phyloP scores from a whole-genome alignment of 805 yeast genomes.

The Barnettozyma wickerhamii region DNA sequence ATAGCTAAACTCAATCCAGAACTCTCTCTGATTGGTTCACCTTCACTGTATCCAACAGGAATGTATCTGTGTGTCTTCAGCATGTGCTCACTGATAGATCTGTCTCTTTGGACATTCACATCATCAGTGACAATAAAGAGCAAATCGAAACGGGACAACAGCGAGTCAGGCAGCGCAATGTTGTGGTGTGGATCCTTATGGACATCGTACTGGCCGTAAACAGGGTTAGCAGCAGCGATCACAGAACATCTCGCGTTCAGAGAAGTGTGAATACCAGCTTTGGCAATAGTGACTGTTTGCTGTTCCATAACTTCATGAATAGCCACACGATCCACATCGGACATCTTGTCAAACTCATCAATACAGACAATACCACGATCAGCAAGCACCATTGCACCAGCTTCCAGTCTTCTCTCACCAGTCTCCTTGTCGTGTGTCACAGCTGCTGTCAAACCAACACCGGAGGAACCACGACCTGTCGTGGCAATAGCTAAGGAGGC shows the following conservation, averaged over 20 bases:
- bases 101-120: constrained; percentile 76
- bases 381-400: constrained; percentile 99
- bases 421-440: constrained; percentile 96
- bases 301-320: constrained; percentile 99
- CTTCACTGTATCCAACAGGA: constrained; percentile 85
- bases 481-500: constrained; percentile 96
- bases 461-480: constrained; percentile 99
- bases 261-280: constrained; percentile 97
- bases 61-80: constrained; percentile 87
- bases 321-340: constrained; percentile 93
- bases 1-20: constrained; percentile 70
- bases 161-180: constrained; percentile 94
- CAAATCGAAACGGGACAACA: constrained; percentile 94
- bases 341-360: constrained; percentile 98
- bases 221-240: constrained; percentile 97
- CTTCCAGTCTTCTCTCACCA: constrained; percentile 93
- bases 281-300: constrained; percentile 96
- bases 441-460: constrained; percentile 99
- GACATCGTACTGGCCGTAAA: constrained; percentile 93
- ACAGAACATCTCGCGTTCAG: constrained; percentile 96
- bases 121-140: constrained; percentile 95
- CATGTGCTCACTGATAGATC: constrained; percentile 90
- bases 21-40: constrained; percentile 87
- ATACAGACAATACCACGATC: constrained; percentile 97
- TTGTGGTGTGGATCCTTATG: constrained; percentile 95